Evolutionary conservation across 352 stramenopile species (phyloP), one percentile per base, ranked within the genome.

Genomic region (Pythium brassicae): DNA sequence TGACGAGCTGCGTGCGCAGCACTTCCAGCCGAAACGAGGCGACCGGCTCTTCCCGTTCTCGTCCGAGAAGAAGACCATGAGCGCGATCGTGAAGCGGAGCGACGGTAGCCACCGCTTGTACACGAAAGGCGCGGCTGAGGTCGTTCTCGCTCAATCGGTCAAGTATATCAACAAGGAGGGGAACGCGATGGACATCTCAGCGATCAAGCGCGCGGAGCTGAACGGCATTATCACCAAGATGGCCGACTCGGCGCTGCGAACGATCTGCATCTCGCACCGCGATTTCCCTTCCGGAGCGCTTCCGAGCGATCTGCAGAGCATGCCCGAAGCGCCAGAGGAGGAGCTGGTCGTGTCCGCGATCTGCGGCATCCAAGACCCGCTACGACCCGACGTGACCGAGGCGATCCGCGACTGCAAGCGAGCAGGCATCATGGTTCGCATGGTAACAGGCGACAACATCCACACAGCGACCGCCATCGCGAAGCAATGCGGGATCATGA

Each of bases 361-460:
- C 56, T 95, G 98, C 42, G 97, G 95, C 57, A 98, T 99, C 59
- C 86, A 97, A 62, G 97, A 99, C 67, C 97, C 97, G 5, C 78
- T 98, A 42, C 90, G 96, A 19, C 74, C 78, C 0, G 95, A 98
- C 64, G 96, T 99, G 27, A 86, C 89, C 23, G 84, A 97, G 44
- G 85, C 96, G 12, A 97, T 99, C 26, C 71, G 76, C 17, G 87
- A 88, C 45, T 99, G 97, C 71, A 94, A 97, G 66, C 74, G 78
- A 17, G 96, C 97, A 8, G 97, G 97, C 26, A 99, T 99, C 64
- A 97, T 97, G 70, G 97, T 99, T 42, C 92, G 96, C 35, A 99
- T 99, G 96, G 95, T 99, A 58, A 99, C 97, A 7, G 97, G 97
- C 52, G 97, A 99, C 74, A 98, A 99, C 61, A 95, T 99, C 53